phyloP scores from a whole-genome alignment of 805 yeast species.

The Diddensiella transvaalensis region DNA sequence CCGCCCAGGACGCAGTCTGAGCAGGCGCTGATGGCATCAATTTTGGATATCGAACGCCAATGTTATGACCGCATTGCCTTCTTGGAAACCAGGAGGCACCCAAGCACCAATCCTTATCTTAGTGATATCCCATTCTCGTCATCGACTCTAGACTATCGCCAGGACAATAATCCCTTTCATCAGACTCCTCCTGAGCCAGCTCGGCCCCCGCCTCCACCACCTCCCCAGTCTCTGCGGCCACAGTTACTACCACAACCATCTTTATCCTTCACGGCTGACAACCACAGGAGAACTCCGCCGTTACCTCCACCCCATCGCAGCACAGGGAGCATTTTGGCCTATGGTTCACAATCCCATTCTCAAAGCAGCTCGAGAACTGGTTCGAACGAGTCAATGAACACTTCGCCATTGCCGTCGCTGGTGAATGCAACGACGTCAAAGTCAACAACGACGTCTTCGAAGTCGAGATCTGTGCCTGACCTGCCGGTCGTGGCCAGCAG shows the following conservation, averaged over 20 bases:
- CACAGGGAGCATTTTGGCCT: background rate
- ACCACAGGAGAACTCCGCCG: background rate
- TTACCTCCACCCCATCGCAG: conserved; percentile 2
- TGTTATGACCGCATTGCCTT: conserved; percentile 36
- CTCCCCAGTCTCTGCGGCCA: background rate
- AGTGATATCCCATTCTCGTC: background rate
- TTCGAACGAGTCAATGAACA: conserved; percentile 7
- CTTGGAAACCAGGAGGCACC: conserved; percentile 21
- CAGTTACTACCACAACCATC: background rate
- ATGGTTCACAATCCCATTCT: background rate
- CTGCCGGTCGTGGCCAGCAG: conserved; percentile 7
- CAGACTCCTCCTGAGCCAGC: background rate
- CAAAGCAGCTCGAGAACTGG: conserved; percentile 1
- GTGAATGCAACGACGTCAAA: no score
- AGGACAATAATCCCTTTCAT: background rate
- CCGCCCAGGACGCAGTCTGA: conserved; percentile 35
- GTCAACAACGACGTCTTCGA: background rate
- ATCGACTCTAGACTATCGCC: background rate
- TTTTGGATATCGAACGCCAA: conserved; percentile 39
- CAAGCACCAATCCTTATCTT: conserved; percentile 2
- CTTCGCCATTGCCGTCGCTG: background rate
- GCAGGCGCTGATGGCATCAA: conserved; percentile 33
- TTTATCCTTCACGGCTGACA: no score
- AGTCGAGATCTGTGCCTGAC: conserved; percentile 9
- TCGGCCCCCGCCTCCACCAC: background rate